These are phyloP conservation scores for Geotrichum fermentans DNA, from an alignment of 1,139 yeast genomes.

Conservation along the genomic window DNA sequence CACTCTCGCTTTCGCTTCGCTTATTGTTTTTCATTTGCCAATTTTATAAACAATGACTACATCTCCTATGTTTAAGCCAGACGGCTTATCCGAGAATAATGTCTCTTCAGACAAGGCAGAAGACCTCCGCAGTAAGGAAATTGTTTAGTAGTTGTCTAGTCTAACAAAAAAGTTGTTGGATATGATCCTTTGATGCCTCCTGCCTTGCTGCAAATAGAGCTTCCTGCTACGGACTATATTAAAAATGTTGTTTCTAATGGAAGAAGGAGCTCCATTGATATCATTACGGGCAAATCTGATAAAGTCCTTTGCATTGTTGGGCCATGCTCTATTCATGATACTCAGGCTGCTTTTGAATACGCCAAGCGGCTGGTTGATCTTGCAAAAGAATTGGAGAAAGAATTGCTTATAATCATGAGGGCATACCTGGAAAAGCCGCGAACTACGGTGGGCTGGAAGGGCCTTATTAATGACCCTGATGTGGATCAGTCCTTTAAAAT, in stretches of 20 bases:
- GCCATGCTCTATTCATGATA: constrained; percentile 95
- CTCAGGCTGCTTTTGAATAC: constrained; percentile 86
- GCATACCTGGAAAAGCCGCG: constrained; percentile 97
- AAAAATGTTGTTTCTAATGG: constrained; percentile 64
- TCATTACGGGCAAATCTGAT: constrained; percentile 71
- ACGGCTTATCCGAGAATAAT: constrained; percentile 34
- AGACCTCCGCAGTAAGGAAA: constrained; percentile 84
- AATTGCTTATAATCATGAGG: constrained; percentile 86
- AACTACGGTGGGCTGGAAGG: constrained; percentile 99
- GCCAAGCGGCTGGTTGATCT: constrained; percentile 59
- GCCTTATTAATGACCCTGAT: constrained; percentile 94
- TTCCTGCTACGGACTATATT: constrained; percentile 60
- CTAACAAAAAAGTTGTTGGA: constrained; percentile 78
- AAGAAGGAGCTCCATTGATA: constrained; percentile 67
- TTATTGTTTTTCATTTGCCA: no score
- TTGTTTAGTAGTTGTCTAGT: no score
- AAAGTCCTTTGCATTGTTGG: constrained; percentile 83
- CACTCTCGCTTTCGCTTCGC: no score
- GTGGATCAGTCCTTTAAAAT: constrained; percentile 90
- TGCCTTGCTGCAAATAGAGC: constrained; percentile 85
- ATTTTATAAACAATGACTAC: constrained; percentile 38
- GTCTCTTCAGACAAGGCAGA: constrained; percentile 49
- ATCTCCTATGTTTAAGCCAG: constrained; percentile 48
- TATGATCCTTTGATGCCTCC: constrained; percentile 95
- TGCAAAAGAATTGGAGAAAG: constrained; percentile 61